These are phyloP conservation scores for Dicorynia guianensis DNA, from an alignment of 306 rosid species.

Conservation along the genomic window DNA sequence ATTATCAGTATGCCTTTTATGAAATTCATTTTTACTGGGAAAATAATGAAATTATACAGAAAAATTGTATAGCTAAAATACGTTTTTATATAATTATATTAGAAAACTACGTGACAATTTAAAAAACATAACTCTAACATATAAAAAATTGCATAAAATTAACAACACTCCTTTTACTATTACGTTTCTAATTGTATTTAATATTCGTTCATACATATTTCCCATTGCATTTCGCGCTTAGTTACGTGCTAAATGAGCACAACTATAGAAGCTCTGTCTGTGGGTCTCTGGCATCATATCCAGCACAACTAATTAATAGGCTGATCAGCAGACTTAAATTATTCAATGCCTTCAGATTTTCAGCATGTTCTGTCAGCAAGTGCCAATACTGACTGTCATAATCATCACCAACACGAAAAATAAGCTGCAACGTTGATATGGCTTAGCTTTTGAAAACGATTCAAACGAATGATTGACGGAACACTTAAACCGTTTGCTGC, in stretches of 20 bases:
- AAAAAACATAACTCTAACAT: too few relatives aligned
- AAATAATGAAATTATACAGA: too few relatives aligned
- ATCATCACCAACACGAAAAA: constrained; percentile 40
- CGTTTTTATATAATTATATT: too few relatives aligned
- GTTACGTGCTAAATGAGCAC: neutral
- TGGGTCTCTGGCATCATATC: constrained; percentile 39
- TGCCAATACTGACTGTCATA: constrained; percentile 24
- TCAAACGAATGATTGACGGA: too few relatives aligned
- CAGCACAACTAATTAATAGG: constrained; percentile 19
- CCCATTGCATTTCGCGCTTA: too few relatives aligned
- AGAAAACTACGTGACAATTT: too few relatives aligned
- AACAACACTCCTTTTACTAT: constrained; percentile 10
- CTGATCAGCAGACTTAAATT: constrained; percentile 28
- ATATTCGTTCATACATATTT: constrained; percentile 16
- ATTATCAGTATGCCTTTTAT: too few relatives aligned
- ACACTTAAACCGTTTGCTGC: too few relatives aligned
- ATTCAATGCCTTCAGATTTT: constrained; percentile 26
- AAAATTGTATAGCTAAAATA: too few relatives aligned
- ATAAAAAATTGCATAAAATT: too few relatives aligned
- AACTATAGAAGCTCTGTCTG: neutral
- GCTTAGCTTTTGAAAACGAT: constrained; percentile 31
- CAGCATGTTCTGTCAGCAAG: constrained; percentile 41
- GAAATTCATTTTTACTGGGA: too few relatives aligned
- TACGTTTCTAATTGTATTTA: too few relatives aligned
- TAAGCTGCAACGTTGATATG: constrained; percentile 27